Evolutionary conservation across 768 basidiomycete genomes (phyloP).

Genomic region (Neoboletus subvelutipes): DNA sequence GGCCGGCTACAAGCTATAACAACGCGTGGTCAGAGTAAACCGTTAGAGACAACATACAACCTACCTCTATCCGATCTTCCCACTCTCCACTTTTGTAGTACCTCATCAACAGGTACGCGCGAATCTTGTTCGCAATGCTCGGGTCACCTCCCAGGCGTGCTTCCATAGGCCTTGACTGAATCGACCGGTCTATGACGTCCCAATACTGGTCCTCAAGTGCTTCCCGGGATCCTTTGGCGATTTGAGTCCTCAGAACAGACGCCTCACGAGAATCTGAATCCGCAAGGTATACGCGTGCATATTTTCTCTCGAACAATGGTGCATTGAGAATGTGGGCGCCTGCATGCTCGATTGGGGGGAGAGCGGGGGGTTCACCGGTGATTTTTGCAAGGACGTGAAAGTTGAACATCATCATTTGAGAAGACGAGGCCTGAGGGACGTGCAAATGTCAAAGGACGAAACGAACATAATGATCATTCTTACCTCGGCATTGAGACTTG

Average conservation of each 20-base stretch:
- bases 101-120: constrained; percentile 80
- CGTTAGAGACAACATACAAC: constrained; percentile 16
- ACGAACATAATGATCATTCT: neutral
- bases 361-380: constrained; percentile 68
- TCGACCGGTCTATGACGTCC: constrained; percentile 77
- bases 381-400: constrained; percentile 77
- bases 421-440: constrained; percentile 42
- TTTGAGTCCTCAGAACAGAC: constrained; percentile 61
- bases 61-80: constrained; percentile 85
- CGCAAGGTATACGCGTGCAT: constrained; percentile 71
- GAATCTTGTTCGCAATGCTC: constrained; percentile 82
- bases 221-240: constrained; percentile 73
- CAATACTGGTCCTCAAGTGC: constrained; percentile 90
- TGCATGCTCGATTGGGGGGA: constrained; percentile 76
- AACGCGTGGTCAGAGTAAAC: constrained; percentile 2
- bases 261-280: constrained; percentile 68
- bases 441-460: constrained; percentile 5
- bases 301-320: constrained; percentile 78
- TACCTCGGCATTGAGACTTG: constrained; percentile 58
- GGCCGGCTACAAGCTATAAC: constrained; percentile 75
- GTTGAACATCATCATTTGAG: constrained; percentile 64
- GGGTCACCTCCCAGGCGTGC: constrained; percentile 91
- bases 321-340: constrained; percentile 82
- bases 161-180: constrained; percentile 79
- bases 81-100: constrained; percentile 81